Evolutionary conservation across 2,329 filamentous ascomycete genomes (phyloP), one percentile per base, ranked within the genome.

Genomic region (Pyrenophora teres): DNA sequence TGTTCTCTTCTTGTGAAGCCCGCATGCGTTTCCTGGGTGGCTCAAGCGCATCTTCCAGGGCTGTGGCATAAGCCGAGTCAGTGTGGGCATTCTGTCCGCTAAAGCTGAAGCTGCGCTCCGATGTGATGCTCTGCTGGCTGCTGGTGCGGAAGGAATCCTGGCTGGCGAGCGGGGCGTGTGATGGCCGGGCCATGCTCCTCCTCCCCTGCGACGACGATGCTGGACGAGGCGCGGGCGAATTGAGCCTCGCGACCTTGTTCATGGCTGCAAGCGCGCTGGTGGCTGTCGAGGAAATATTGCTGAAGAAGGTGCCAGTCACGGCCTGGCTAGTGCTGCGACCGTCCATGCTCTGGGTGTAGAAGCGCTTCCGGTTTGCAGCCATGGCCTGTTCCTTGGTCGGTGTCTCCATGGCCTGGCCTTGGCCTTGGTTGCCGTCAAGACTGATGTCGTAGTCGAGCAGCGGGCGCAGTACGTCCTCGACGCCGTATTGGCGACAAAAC

Each of bases 351-450:
- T 84, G 82, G 60, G 88, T 96, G 76, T 97, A 97, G 75, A 97
- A 85, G 60, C 93, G 85, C 74, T 99, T 97, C 62, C 94, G 81
- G 75, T 81, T 80, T 13, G 93, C 93, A 9, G 94, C 94, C 92
- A 97, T 96, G 54, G 94, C 94, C 75, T 97, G 94, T 75, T 97
- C 94, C 75, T 99, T 99, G 32, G 94, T 99, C 0, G 94, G 94
- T 0, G 94, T 97, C 67, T 97, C 93, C 64, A 96, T 83, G 61
- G 88, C 89, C 40, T 86, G 84, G 48, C 88, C 87, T 42, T 86
- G 84, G 49, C 88, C 87, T 42, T 86, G 72, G 41, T 72, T 86
- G 42, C 90, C 88, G 54, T 92, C 88, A 62, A 88, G 85, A 46
- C 85, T 86, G 78, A 92, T 89, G 67, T 93, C 89, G 71, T 93